Conservation (phyloP, 805 yeast genomes). For the Lipomyces yamanashiensis region DNA sequence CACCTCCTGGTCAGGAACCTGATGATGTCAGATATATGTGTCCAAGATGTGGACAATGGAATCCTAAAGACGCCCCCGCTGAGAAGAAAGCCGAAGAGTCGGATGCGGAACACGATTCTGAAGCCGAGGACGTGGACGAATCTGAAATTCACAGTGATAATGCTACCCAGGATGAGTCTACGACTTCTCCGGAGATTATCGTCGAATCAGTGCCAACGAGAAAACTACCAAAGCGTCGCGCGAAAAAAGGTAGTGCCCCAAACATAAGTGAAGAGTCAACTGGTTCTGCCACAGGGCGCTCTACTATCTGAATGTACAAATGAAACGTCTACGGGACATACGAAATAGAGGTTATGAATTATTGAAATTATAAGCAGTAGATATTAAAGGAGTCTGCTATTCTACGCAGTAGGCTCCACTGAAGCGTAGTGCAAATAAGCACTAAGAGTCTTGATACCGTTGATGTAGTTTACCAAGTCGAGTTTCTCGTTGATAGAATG, state of each 20-base stretch:
- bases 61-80: constrained; percentile 18
- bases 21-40: constrained; percentile 60
- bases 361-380: not conserved
- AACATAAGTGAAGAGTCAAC: not conserved
- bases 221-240: not conserved
- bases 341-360: not conserved
- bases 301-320: not conserved
- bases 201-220: not conserved
- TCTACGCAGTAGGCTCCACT: constrained; percentile 26
- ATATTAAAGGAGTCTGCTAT: not conserved
- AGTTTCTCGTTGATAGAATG: constrained; percentile 97
- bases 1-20: constrained; percentile 69
- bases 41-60: constrained; percentile 60
- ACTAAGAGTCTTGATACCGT: constrained; percentile 90
- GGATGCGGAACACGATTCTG: not conserved
- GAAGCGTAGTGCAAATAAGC: constrained; percentile 87
- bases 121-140: not conserved
- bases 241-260: not conserved
- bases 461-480: constrained; percentile 83
- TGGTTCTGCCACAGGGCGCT: not conserved
- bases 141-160: not conserved
- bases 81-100: not conserved
- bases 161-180: not conserved
- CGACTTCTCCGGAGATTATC: not conserved
- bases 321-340: not conserved